A percentile compares a stretch with the other conserved stretches of the same genome.
phyloP scores from a whole-genome alignment of 129 eudicot genomes.

The Chrysanthemum seticuspe region DNA sequence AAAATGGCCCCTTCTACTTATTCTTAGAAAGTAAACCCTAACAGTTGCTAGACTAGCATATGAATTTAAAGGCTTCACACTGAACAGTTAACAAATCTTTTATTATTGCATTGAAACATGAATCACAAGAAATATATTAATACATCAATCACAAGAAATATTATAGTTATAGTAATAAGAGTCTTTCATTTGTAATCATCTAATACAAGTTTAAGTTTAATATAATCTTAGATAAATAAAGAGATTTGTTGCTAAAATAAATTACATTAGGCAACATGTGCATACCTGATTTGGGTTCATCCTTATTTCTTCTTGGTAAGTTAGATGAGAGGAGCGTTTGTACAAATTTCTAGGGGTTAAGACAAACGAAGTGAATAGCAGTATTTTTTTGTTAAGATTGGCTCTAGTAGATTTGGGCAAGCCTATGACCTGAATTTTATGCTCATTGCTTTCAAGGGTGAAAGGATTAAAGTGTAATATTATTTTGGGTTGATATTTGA shows the following conservation, averaged over 20 bases:
- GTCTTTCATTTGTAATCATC: neutral
- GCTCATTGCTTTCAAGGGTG: neutral
- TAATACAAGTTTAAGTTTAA: neutral
- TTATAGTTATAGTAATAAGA: neutral
- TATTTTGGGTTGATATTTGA: neutral
- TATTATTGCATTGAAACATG: constrained; percentile 6
- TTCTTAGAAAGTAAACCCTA: neutral
- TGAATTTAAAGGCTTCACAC: neutral
- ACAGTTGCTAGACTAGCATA: neutral
- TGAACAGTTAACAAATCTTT: neutral
- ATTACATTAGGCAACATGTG: constrained; percentile 1
- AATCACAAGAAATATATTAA: neutral
- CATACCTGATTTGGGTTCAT: constrained; percentile 28
- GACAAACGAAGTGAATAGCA: constrained; percentile 8
- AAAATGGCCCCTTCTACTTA: neutral
- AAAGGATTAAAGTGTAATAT: neutral
- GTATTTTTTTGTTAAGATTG: constrained; percentile 14
- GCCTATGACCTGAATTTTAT: neutral
- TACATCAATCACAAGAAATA: neutral
- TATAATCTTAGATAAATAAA: neutral
- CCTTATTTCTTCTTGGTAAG: neutral
- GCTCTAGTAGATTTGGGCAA: constrained; percentile 5
- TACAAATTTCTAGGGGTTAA: neutral
- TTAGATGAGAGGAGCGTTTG: neutral
- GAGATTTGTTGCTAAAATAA: neutral